Evolutionary conservation across 163 green algal genomes (phyloP), one percentile per base, ranked within the genome.

Genomic region (Chloromonas sp.): DNA sequence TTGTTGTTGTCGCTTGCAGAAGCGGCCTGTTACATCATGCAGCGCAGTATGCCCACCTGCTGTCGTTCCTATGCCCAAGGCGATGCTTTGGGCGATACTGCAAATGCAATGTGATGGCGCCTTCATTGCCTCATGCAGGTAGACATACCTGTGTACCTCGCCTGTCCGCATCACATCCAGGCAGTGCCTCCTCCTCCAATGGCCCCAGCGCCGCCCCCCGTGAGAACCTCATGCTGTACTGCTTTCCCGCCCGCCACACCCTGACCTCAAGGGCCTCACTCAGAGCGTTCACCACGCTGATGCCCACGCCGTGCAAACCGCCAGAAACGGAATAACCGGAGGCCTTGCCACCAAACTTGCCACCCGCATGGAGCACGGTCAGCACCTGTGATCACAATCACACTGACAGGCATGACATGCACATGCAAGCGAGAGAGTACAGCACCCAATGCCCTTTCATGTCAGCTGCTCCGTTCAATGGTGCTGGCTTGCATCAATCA

Each of bases 211-310:
- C 66, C 5, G 66, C 66, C 5, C 66, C 66, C 5, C 66, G 66
- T 11, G 66, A 74, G 66, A 74, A 74, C 5, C 5, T 11, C 66
- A 15, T 5, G 66, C 11, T 15, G 66, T 74, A 74, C 66, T 74
- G 66, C 66, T 11, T 74, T 74, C 66, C 66, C 5, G 5, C 66
- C 1, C 90, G 71, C 87, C 90, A 90, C 81, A 95, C 93, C 77
- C 79, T 89, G 3, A 97, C 94, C 36, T 94, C 84, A 58, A 98
- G 87, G 58, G 89, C 57, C 81, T 93, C 85, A 59, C 92, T 96
- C 2, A 99, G 93, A 0, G 97, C 97, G 87, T 99, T 99, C 59
- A 99, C 97, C 1, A 99, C 97, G 58, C 90, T 97, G 36, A 99
- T 88, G 76, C 97, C 97, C 60, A 99, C 97, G 58, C 97, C 97